Evolutionary conservation across 805 yeast genomes (phyloP), one percentile per base, ranked within the genome.

Genomic region (Lachancea nothofagi): DNA sequence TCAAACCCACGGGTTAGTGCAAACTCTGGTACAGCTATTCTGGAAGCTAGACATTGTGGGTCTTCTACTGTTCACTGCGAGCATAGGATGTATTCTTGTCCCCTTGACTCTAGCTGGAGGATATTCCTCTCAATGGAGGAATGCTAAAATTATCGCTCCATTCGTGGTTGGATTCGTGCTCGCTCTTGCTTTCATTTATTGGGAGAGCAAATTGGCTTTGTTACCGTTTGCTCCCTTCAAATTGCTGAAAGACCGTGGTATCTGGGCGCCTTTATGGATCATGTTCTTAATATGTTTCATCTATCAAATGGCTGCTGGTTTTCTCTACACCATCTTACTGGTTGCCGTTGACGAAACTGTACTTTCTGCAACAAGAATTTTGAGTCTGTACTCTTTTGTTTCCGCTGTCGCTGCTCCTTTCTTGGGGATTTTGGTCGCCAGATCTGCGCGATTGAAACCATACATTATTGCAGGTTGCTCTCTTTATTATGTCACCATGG

Each of bases 101-200:
- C 88, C 89, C 15, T 69, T 84, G 47, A 82, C 93, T 8, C 59
- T 84, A 21, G 89, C 89, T 10, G 89, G 86, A 46, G 88, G 88
- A 45, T 55, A 62, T 25, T 32, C 53, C 1, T 47, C 64, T 2
- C 66, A 69, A 37, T 83, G 93, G 93, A 53, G 63, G 38, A 64
- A 67, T 41, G 86, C 76, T 13, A 64, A 74, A 30, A 69, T 80
- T 48, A 77, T 84, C 49, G 90, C 71, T 5, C 87, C 89, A 2
- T 61, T 83, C 35, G 83, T 80, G 15, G 54, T 84, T 40, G 93
- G 94, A 2, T 68, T 76, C 47, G 71, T 68, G 15, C 58, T 78
- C 20, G 55, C 81, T 38, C 85, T 86, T 5, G 55, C 70, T n/a
- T 75, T 80, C 42, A 51, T 71, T 10, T 12, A 58, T 14, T 82